Percentiles rank a stretch among this genome's conserved stretches.
These are phyloP conservation scores for Alternaria novae-zelandiae DNA, from an alignment of 2,329 filamentous ascomycete species.

Conservation along the genomic window DNA sequence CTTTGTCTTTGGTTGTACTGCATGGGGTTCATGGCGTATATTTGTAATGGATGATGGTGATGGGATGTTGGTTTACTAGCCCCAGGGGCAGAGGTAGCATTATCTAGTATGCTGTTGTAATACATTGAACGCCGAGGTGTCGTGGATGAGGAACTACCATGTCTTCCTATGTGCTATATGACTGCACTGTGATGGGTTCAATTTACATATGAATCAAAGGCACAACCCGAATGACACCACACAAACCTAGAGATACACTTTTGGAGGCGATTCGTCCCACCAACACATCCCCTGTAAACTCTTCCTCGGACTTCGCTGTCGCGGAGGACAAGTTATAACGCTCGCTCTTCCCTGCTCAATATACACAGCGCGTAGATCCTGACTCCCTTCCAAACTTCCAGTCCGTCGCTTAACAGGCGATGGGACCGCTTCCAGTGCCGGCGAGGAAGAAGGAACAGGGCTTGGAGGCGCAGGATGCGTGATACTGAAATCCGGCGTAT, in stretches of 20 bases:
- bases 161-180: background rate
- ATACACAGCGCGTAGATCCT: background rate
- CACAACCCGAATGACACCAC: background rate
- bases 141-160: background rate
- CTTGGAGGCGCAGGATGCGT: background rate
- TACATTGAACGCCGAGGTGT: background rate
- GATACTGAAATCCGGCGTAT: background rate
- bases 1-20: background rate
- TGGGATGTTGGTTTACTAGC: background rate
- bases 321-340: background rate
- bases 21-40: constrained; percentile 4
- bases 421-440: background rate
- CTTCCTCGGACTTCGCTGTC: background rate
- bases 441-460: background rate
- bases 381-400: background rate
- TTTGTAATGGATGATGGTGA: background rate
- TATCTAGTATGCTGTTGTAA: background rate
- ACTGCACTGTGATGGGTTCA: background rate
- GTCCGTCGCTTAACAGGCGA: background rate
- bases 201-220: background rate
- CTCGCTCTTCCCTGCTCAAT: constrained; percentile 2
- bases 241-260: background rate
- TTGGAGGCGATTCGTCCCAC: background rate
- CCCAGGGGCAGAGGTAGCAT: background rate
- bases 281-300: background rate